Base-by-base conservation (phyloP, 495 filamentous ascomycete species). In the Xylaria grammica region DNA sequence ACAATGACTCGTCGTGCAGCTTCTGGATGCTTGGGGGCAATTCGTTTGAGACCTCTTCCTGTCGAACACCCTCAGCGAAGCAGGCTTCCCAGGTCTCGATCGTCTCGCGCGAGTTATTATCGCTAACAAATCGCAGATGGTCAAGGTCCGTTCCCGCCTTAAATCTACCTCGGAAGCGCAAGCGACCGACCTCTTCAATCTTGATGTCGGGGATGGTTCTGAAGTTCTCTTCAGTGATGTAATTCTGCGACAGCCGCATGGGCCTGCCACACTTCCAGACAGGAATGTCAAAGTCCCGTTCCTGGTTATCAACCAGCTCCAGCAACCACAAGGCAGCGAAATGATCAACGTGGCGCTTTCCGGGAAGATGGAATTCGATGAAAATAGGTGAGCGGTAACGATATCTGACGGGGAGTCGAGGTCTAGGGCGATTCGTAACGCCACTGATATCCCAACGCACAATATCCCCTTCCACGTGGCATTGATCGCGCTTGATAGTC, bases 31-130 rank as follows among this genome's bases (percentile, higher is more conserved):
- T 71, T 0, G 85, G 81, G 0, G 92, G 91, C 1, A 96, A 75
- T 63, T 91, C 88, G 32, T 85, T 84, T 1, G 78, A 72, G 4
- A 97, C 91, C 2, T 83, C 81, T 50, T 84, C 84, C 0, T 79
- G 77, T 8, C 94, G 86, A 0, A 96, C 90, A 4, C 94, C 94
- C 75, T 98, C 92, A 0, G 91, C 85, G 24, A 87, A 82, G 69
- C 94, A 97, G 0, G 92, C 92, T 75, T 97, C 91, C 93, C 93
- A 97, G 3, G 89, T 91, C 79, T 97, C 94, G 68, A 90, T 96
- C 0, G 94, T 97, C 79, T 97, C 94, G 46, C 94, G 86, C 3
- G 88, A 87, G 72, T 97, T 88, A 68, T 95, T 97, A 75, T 97
- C 92, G 29, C 88, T 85, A 32, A 97, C 87, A 70, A 96, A 97